Conservation (phyloP, 2,329 filamentous ascomycete genomes). For the Fusarium redolens region DNA sequence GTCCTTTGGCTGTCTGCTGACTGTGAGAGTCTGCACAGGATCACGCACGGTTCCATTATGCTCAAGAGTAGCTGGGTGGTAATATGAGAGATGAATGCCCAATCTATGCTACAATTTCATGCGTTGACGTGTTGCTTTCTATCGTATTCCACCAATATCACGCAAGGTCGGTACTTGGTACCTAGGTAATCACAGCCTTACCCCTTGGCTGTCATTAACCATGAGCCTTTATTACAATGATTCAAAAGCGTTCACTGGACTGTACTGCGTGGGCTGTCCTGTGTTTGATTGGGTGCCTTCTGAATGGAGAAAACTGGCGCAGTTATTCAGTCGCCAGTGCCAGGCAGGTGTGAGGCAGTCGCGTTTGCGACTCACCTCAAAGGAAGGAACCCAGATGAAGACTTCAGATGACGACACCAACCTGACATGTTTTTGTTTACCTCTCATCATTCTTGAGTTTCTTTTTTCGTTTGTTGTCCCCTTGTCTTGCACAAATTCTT, state of each 20-base stretch:
- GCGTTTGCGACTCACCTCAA: background rate
- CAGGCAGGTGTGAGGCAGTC: constrained; percentile 7
- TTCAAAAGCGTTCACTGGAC: background rate
- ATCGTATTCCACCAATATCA: background rate
- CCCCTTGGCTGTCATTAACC: background rate
- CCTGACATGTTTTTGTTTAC: background rate
- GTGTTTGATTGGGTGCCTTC: background rate
- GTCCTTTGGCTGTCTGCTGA: background rate
- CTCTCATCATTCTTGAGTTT: background rate
- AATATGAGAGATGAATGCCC: background rate
- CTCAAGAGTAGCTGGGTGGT: too few species aligned
- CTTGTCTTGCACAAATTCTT: background rate
- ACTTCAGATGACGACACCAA: background rate
- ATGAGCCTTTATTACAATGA: background rate
- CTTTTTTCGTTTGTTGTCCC: background rate
- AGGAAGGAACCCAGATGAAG: background rate
- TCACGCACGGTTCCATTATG: background rate
- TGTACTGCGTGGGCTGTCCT: too few species aligned
- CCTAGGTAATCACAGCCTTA: background rate
- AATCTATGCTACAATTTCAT: background rate
- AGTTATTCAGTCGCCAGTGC: background rate
- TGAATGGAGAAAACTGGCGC: background rate
- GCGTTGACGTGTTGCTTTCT: background rate
- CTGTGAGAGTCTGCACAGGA: background rate
- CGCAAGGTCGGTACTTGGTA: background rate